Base-by-base conservation (phyloP, 257 asterid genomes). In the Primulina eburnea region DNA sequence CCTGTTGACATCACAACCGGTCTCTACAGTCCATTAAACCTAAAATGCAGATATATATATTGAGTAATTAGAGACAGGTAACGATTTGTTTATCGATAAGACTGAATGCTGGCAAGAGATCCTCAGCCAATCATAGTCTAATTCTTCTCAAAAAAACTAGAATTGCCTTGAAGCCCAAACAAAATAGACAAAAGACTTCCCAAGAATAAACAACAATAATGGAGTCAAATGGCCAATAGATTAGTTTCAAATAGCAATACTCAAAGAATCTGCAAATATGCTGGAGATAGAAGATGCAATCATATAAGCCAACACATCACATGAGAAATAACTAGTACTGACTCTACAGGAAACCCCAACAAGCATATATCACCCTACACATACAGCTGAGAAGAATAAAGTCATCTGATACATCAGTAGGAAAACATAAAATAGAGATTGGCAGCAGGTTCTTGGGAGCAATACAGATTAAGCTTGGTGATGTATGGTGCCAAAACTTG, bases 361-460 rank as follows among this genome's bases (percentile, higher is more conserved):
- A 52, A 77, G 64, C 74, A 81, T n/a, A 67, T 47, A 73, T 73
- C 58, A 71, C 65, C 8, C 71, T 69, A 73, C 77, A 62, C 77
- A 78, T 64, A 83, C 82, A 83, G 87, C 87, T 76, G 83, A 55
- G 56, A 68, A 34, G 50, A 50, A 68, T 29, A 7, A 68, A 55
- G 72, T 61, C 64, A 64, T 82, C 83, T 63, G 81, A 81, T 80
- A 83, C 95, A 87, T 79, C 80, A 59, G 79, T 79, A 67, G 76
- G 73, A 73, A 77, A 18, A 76, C 68, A 79, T 69, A 69, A 78
- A 78, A 76, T 65, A 86, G 88, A 75, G 60, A 82, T 80, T 75
- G 89, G 95, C 79, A 71, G 81, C 83, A 85, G 90, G 95, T 85
- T 88, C 90, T 80, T 77, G 87, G 92, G 87, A 85, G 81, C 77